Percentiles rank a stretch among this genome's conserved stretches.
phyloP scores from a whole-genome alignment of 139 green algal genomes.

The Astrephomene gubernaculifera region DNA sequence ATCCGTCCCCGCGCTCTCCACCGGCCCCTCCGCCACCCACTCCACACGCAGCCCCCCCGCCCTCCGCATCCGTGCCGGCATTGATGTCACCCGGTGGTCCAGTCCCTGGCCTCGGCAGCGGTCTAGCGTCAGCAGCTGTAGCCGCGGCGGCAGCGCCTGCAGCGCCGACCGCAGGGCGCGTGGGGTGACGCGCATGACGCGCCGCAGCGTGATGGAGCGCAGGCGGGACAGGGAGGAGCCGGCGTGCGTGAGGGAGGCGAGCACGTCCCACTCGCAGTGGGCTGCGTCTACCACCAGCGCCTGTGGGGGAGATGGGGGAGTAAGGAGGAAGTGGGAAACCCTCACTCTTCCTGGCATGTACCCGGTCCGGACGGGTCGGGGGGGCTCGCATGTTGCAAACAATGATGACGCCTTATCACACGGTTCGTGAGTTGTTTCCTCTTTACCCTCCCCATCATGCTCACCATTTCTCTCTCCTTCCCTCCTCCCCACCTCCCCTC shows the following conservation, averaged over 20 bases:
- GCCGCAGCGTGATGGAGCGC: not conserved
- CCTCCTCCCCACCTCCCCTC: no score
- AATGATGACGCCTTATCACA: no score
- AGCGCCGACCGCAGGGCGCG: not conserved
- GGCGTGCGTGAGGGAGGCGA: not conserved
- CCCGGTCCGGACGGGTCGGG: no score
- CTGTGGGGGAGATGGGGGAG: not conserved
- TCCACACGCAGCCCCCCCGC: slow-evolving; percentile 10
- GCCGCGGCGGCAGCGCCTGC: not conserved
- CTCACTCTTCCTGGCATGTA: not conserved
- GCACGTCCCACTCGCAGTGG: slow-evolving; percentile 18
- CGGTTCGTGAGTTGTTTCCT: no score
- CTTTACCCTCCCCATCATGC: no score
- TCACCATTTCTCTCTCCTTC: no score
- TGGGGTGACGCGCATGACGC: not conserved
- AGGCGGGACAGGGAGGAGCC: not conserved
- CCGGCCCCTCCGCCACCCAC: slow-evolving; percentile 9
- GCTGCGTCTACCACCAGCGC: not conserved
- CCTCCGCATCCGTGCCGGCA: not conserved
- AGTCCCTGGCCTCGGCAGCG: not conserved
- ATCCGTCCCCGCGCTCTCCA: slow-evolving; percentile 12
- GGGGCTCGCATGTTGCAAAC: no score
- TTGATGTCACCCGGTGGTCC: not conserved
- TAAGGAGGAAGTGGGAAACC: not conserved
- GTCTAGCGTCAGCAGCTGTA: not conserved